phyloP scores from a whole-genome alignment of 2,329 filamentous ascomycete species.

The Ophiostoma novo-ulmi region DNA sequence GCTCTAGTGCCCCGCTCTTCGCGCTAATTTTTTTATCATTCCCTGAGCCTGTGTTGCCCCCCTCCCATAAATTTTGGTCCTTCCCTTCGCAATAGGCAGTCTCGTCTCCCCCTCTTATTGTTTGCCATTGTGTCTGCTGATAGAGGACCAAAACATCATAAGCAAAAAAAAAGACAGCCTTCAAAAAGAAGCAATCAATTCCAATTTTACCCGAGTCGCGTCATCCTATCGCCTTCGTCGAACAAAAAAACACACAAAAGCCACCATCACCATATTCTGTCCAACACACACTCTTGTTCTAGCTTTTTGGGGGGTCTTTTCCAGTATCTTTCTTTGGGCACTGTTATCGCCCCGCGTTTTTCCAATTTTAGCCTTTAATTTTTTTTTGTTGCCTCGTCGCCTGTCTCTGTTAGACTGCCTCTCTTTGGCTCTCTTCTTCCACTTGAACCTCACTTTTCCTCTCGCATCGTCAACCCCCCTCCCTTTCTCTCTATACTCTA shows the following conservation, averaged over 20 bases:
- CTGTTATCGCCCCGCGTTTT: slow-evolving; percentile 17
- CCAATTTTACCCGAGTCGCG: neutral
- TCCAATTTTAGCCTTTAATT: slow-evolving; percentile 14
- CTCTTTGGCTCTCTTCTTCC: neutral
- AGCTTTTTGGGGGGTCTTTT: neutral
- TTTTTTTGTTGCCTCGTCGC: slow-evolving; percentile 9
- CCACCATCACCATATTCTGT: neutral
- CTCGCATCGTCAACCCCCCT: neutral
- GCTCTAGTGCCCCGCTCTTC: slow-evolving; percentile 26
- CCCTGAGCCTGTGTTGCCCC: slow-evolving; percentile 13
- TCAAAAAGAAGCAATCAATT: neutral
- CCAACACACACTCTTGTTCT: neutral
- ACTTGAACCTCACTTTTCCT: neutral
- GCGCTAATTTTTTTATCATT: slow-evolving; percentile 24
- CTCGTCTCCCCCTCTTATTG: slow-evolving; percentile 9
- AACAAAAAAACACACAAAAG: neutral
- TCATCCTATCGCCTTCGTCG: neutral
- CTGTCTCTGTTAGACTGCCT: neutral
- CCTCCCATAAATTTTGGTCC: slow-evolving; percentile 21
- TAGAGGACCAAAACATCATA: slow-evolving; percentile 9
- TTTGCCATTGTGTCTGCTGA: slow-evolving; percentile 1
- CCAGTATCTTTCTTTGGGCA: neutral
- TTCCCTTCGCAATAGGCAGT: neutral
- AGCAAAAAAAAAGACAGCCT: neutral
- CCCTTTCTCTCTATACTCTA: neutral